Percentiles rank a stretch among this genome's conserved stretches.
Conservation (phyloP, 106 monocot genomes). For the Phalaenopsis equestris region DNA sequence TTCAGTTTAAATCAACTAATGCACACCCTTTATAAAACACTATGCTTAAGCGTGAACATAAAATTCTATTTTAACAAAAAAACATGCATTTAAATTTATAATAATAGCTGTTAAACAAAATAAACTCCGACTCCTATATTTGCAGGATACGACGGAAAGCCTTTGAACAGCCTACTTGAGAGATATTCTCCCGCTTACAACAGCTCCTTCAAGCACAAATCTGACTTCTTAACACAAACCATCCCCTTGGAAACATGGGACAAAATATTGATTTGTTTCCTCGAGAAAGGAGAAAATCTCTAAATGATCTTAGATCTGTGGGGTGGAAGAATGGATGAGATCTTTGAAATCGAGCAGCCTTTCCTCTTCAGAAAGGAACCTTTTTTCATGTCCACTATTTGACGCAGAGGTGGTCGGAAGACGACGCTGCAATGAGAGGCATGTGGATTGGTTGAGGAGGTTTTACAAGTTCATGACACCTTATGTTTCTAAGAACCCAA, state of each 20-base stretch:
- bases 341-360: conserved; percentile 10
- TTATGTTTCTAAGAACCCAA: conserved; percentile 11
- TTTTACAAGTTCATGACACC: conserved; percentile 6
- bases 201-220: conserved; percentile 15
- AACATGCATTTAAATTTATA: no score
- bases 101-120: no score
- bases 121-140: no score
- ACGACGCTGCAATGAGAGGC: not conserved
- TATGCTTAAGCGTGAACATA: no score
- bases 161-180: not conserved
- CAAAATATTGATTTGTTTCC: conserved; percentile 7
- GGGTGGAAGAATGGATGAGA: conserved; percentile 21
- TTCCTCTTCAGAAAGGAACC: conserved; percentile 24
- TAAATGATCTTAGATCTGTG: conserved; percentile 16
- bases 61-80: no score
- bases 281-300: not conserved
- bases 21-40: no score
- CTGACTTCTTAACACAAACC: conserved; percentile 10
- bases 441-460: conserved; percentile 4
- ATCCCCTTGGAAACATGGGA: conserved; percentile 1
- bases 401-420: conserved; percentile 6
- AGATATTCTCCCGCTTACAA: not conserved
- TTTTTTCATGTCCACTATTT: conserved; percentile 22
- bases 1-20: no score
- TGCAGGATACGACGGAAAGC: not conserved